Evolutionary conservation across 78 protist genomes (phyloP).

Genomic region (Pigoraptor vietnamica): DNA sequence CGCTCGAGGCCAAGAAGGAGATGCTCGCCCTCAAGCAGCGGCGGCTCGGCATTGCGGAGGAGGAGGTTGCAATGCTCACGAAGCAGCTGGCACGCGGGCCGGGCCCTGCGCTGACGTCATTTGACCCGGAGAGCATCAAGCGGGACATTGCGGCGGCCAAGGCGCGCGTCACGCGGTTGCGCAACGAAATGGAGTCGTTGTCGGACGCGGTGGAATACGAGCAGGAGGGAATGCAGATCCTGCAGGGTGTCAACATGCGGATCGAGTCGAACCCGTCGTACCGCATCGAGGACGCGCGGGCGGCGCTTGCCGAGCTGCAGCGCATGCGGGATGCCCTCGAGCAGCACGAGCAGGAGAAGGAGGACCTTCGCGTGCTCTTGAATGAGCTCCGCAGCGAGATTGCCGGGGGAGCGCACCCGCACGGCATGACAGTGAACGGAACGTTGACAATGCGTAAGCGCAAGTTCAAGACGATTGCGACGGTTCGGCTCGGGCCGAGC

Average conservation of each 20-base stretch:
- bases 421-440: neutral
- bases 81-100: neutral
- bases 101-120: neutral
- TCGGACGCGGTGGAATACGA: neutral
- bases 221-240: neutral
- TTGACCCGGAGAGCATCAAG: neutral
- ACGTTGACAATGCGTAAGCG: neutral
- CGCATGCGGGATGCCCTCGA: neutral
- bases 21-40: neutral
- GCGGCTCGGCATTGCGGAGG: neutral
- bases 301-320: neutral
- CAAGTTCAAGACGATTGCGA: neutral
- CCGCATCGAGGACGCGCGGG: neutral
- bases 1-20: neutral
- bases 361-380: neutral
- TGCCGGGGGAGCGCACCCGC: neutral
- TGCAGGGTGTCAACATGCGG: neutral
- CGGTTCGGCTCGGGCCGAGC: neutral
- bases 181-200: neutral
- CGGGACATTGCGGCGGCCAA: neutral
- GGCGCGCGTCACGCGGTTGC: neutral
- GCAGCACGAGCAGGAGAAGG: neutral
- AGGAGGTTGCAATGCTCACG: neutral
- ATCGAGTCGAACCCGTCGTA: neutral
- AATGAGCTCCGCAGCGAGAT: neutral